Evolutionary conservation across 2,329 filamentous ascomycete species (phyloP), one percentile per base, ranked within the genome.

Genomic region (Tolypocladium sp.): DNA sequence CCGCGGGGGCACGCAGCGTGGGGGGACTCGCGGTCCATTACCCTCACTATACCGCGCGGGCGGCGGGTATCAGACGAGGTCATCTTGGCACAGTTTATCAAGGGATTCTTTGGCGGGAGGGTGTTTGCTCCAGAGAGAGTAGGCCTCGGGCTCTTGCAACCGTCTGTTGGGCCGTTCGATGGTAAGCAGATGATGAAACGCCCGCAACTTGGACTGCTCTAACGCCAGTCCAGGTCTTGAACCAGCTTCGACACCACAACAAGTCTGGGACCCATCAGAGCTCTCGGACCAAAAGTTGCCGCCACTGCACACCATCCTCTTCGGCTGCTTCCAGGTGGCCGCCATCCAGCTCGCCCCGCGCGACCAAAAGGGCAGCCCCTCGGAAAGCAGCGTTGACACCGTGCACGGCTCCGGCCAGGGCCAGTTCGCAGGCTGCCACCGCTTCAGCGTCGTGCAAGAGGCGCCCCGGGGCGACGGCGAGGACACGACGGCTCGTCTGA

Each of bases 41-140:
- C 65, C 0, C 62, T 72, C 15, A 55, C 66, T 1, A 57, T 52
- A 12, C 49, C 71, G 15, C 62, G 66, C 0, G 17, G 57, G 1
- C 54, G 60, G 8, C 2, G 57, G 15, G 42, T 67, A 1, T 62
- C 66, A 2, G 69, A 73, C 41, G 66, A 71, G 37, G 57, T 53
- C 2, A 52, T 73, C 7, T 59, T 73, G 30, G 66, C 70, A 0
- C 63, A 62, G 1, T 71, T 72, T 12, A 57, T 68, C 1, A 68
- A 62, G 15, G 68, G 65, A 0, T 73, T 69, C 35, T 72, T 72
- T 55, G 69, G 68, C 5, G 70, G 70, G 0, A 55, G 63, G 0
- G 70, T 73, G 0, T 63, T 73, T 44, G 63, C 60, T 0, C 67
- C 65, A 0, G 71, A 73, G 55, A 61, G 66, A 10, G 40, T 60